phyloP scores from a whole-genome alignment of 1,284 basidiomycete species.

The Mycena citricolor region DNA sequence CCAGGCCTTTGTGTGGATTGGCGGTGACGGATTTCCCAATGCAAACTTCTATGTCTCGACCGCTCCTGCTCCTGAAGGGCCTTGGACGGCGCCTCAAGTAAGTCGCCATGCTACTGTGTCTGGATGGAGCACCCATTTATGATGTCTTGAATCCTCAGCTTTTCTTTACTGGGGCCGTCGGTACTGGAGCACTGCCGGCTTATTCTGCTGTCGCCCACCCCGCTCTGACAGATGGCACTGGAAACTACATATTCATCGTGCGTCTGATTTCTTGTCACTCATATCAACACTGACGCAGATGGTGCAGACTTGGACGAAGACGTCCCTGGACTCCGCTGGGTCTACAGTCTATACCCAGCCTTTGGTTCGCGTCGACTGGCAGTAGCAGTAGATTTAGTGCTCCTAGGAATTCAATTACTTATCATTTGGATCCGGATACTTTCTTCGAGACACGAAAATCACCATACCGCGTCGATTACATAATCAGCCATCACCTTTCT shows the following conservation, averaged over 20 bases:
- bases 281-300: not conserved
- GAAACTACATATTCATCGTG: slow-evolving; percentile 21
- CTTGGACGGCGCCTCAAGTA: slow-evolving; percentile 10
- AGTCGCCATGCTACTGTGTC: too few species aligned
- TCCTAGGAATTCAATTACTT: too few species aligned
- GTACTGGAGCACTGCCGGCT: slow-evolving; percentile 12
- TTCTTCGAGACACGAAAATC: too few species aligned
- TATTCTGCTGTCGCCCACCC: slow-evolving; percentile 21
- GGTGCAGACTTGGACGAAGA: slow-evolving; percentile 12
- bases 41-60: slow-evolving; percentile 20
- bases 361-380: slow-evolving; percentile 14
- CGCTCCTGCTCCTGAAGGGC: slow-evolving; percentile 17
- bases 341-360: slow-evolving; percentile 7
- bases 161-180: slow-evolving; percentile 17
- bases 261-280: not conserved
- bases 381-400: too few species aligned
- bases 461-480: too few species aligned
- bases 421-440: too few species aligned
- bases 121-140: too few species aligned
- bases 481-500: too few species aligned
- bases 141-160: too few species aligned
- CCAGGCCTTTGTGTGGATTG: slow-evolving; percentile 21
- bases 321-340: not conserved
- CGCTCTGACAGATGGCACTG: slow-evolving; percentile 18
- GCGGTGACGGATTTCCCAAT: slow-evolving; percentile 17